Evolutionary conservation across 495 filamentous ascomycete genomes (phyloP).

Genomic region (Corynascus novoguineensis): DNA sequence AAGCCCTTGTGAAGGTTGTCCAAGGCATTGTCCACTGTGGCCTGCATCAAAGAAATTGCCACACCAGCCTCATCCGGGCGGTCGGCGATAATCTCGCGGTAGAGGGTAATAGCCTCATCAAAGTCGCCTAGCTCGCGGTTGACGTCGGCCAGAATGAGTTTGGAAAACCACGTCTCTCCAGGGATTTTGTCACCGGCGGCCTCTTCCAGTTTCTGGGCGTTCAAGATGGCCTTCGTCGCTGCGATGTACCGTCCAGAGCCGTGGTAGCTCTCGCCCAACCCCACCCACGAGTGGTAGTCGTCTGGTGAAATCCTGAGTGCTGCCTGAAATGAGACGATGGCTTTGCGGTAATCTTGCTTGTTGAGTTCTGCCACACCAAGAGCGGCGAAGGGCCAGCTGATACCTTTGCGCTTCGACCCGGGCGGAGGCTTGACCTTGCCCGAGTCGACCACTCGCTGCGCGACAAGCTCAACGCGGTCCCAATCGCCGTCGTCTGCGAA

Average conservation of each 20-base stretch:
- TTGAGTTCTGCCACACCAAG: constrained; percentile 95
- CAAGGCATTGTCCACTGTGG: constrained; percentile 73
- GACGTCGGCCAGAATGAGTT: constrained; percentile 96
- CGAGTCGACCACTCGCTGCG: constrained; percentile 86
- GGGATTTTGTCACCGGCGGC: constrained; percentile 37
- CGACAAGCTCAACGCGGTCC: constrained; percentile 90
- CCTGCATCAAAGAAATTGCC: constrained; percentile 77
- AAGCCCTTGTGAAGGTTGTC: constrained; percentile 71
- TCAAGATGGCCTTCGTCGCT: constrained; percentile 82
- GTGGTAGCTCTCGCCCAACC: constrained; percentile 91
- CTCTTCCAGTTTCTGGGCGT: constrained; percentile 67
- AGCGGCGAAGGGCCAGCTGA: constrained; percentile 96
- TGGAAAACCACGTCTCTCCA: constrained; percentile 81
- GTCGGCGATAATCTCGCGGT: constrained; percentile 60
- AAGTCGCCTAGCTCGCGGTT: constrained; percentile 85
- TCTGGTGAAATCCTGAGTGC: constrained; percentile 76
- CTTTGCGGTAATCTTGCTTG: constrained; percentile 81
- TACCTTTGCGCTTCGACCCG: constrained; percentile 80
- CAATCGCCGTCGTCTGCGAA: constrained; percentile 90
- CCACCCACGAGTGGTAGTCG: constrained; percentile 94
- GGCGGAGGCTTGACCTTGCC: constrained; percentile 83
- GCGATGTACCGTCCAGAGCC: constrained; percentile 88
- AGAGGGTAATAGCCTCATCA: constrained; percentile 71
- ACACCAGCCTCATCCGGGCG: constrained; percentile 78
- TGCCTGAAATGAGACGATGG: constrained; percentile 84